A percentile compares a stretch with the other conserved stretches of the same genome.
phyloP scores from a whole-genome alignment of 495 filamentous ascomycete species.

The Lentithecium fluviatile region DNA sequence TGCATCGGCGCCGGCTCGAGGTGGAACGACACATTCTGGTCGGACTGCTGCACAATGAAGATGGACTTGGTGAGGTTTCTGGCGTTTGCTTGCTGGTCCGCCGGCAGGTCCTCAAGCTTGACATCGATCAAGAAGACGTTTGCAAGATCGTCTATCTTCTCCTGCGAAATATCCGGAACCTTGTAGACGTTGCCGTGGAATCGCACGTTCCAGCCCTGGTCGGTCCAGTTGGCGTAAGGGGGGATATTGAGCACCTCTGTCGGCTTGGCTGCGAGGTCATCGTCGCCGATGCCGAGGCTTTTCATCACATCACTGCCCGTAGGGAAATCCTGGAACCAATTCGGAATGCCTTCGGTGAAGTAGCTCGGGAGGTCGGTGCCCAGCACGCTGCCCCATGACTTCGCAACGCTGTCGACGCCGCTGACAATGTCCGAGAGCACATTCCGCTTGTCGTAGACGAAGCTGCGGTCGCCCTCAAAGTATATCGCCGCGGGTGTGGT shows the following conservation, averaged over 20 bases:
- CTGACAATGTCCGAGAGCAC: slow-evolving; percentile 28
- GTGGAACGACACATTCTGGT: slow-evolving; percentile 61
- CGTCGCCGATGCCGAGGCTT: slow-evolving; percentile 57
- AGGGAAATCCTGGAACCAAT: slow-evolving; percentile 51
- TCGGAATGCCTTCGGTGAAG: slow-evolving; percentile 22
- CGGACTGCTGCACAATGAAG: slow-evolving; percentile 66
- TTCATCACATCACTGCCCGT: slow-evolving; percentile 58
- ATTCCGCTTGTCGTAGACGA: slow-evolving; percentile 26
- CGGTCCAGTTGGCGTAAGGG: slow-evolving; percentile 80
- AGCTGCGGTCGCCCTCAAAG: slow-evolving; percentile 26
- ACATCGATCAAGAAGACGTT: slow-evolving; percentile 67
- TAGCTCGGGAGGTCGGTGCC: slow-evolving; percentile 32
- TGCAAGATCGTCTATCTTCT: slow-evolving; percentile 63
- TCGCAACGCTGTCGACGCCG: slow-evolving; percentile 18
- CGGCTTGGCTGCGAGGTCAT: slow-evolving; percentile 58
- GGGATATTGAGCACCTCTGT: slow-evolving; percentile 72
- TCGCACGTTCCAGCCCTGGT: slow-evolving; percentile 69
- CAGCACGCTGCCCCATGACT: slow-evolving; percentile 24
- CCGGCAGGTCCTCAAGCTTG: slow-evolving; percentile 57
- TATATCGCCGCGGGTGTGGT: slow-evolving; percentile 32
- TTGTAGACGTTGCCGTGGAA: slow-evolving; percentile 81
- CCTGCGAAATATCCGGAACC: slow-evolving; percentile 62
- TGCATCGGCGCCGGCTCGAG: slow-evolving; percentile 55
- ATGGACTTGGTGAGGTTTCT: slow-evolving; percentile 71
- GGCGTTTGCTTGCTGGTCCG: slow-evolving; percentile 61